phyloP scores from a whole-genome alignment of 805 yeast species.

The Starmerella cellae region DNA sequence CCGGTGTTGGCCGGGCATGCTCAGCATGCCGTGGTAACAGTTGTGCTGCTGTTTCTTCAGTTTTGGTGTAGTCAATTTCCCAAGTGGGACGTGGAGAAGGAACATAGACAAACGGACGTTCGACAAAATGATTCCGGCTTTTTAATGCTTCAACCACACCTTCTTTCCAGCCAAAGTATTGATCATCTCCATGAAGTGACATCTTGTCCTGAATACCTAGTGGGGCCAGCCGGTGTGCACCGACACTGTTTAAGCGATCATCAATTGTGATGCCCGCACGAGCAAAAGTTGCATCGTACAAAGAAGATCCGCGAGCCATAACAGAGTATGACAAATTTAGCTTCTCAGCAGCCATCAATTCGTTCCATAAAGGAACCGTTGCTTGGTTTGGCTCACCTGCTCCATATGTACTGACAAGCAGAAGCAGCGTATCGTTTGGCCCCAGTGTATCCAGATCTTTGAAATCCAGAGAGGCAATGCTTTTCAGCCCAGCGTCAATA shows the following conservation, averaged over 20 bases:
- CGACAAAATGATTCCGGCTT: conserved; percentile 44
- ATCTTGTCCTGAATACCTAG: conserved; percentile 76
- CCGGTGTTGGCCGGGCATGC: background rate
- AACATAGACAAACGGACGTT: conserved; percentile 52
- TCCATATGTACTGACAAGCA: conserved; percentile 70
- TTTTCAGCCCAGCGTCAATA: conserved; percentile 53
- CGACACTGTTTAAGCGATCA: conserved; percentile 37
- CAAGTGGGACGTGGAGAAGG: conserved; percentile 31
- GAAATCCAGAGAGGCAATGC: conserved; percentile 58
- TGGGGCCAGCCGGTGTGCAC: conserved; percentile 49
- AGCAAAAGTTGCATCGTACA: conserved; percentile 62
- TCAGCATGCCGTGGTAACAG: background rate
- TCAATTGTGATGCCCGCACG: conserved; percentile 46
- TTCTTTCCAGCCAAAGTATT: conserved; percentile 71
- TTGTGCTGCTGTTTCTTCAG: background rate
- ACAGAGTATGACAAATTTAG: conserved; percentile 42
- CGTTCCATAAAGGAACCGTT: conserved; percentile 30
- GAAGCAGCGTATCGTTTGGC: conserved; percentile 38
- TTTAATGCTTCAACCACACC: conserved; percentile 44
- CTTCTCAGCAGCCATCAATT: conserved; percentile 32
- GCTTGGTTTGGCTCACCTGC: conserved; percentile 85
- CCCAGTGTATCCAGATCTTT: conserved; percentile 48
- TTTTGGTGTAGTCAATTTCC: background rate
- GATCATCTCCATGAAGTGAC: conserved; percentile 69
- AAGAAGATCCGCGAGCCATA: conserved; percentile 72